phyloP scores from a whole-genome alignment of 495 filamentous ascomycete genomes.

The Cladorrhinum samala region DNA sequence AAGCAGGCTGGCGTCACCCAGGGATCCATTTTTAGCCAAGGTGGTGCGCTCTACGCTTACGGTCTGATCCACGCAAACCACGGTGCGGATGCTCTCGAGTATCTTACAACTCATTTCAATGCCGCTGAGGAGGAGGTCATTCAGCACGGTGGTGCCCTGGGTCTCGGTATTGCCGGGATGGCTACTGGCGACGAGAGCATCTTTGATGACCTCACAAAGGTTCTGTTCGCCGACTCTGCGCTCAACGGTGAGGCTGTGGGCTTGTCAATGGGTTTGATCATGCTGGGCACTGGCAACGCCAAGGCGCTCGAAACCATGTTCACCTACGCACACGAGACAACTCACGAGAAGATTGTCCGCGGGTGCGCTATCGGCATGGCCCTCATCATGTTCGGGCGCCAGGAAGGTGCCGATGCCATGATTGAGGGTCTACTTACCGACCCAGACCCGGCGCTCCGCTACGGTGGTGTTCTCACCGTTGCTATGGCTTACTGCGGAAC shows the following conservation, averaged over 20 bases:
- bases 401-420: conserved; percentile 89
- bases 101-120: conserved; percentile 81
- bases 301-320: conserved; percentile 92
- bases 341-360: conserved; percentile 97
- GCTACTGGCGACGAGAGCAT: conserved; percentile 85
- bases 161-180: conserved; percentile 96
- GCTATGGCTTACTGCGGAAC: conserved; percentile 96
- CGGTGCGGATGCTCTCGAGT: conserved; percentile 83
- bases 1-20: conserved; percentile 58
- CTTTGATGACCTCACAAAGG: conserved; percentile 81
- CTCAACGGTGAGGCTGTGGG: conserved; percentile 96
- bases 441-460: conserved; percentile 86
- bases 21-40: conserved; percentile 90
- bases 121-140: conserved; percentile 88
- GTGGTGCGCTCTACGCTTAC: conserved; percentile 90
- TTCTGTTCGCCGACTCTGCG: conserved; percentile 87
- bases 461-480: conserved; percentile 98
- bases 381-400: conserved; percentile 93
- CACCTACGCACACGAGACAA: conserved; percentile 93
- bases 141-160: conserved; percentile 92
- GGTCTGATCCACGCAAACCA: conserved; percentile 98
- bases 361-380: conserved; percentile 95
- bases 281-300: conserved; percentile 91
- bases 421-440: conserved; percentile 91
- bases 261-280: conserved; percentile 91